Conservation (phyloP, 1,284 basidiomycete species). For the Boletus smithii region DNA sequence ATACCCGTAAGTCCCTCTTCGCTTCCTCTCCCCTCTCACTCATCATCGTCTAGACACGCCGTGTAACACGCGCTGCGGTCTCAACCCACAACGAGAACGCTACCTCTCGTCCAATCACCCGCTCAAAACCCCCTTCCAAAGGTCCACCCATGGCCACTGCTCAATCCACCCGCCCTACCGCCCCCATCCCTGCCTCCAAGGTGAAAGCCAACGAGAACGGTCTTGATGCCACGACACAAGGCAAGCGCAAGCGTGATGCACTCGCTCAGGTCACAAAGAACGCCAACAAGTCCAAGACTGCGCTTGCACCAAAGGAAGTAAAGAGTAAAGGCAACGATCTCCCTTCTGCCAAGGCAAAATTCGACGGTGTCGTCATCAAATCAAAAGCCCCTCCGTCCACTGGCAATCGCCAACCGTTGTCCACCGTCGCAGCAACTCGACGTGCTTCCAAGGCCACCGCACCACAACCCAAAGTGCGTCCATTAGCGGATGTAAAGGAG, state of each 20-base stretch:
- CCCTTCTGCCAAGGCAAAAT: conserved; percentile 38
- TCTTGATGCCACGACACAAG: conserved; percentile 40
- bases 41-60: conserved; percentile 45
- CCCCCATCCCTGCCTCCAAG: conserved; percentile 47
- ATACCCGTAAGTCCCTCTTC: conserved; percentile 26
- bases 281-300: conserved; percentile 45
- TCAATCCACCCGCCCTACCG: conserved; percentile 44
- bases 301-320: conserved; percentile 26
- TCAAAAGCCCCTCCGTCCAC: conserved; percentile 38
- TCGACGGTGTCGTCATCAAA: conserved; percentile 55
- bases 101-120: conserved; percentile 52
- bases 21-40: background rate
- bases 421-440: conserved; percentile 36
- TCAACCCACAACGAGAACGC: conserved; percentile 62
- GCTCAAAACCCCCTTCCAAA: conserved; percentile 53
- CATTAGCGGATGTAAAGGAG: conserved; percentile 38
- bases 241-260: conserved; percentile 73
- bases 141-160: conserved; percentile 38
- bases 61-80: conserved; percentile 54
- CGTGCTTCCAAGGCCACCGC: conserved; percentile 25
- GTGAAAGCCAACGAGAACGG: conserved; percentile 48
- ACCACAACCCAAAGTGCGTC: conserved; percentile 21
- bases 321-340: conserved; percentile 49
- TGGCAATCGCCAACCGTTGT: conserved; percentile 38
- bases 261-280: conserved; percentile 62